Evolutionary conservation across 2,329 filamentous ascomycete genomes (phyloP).

Genomic region (Plectosphaerella plurivora): DNA sequence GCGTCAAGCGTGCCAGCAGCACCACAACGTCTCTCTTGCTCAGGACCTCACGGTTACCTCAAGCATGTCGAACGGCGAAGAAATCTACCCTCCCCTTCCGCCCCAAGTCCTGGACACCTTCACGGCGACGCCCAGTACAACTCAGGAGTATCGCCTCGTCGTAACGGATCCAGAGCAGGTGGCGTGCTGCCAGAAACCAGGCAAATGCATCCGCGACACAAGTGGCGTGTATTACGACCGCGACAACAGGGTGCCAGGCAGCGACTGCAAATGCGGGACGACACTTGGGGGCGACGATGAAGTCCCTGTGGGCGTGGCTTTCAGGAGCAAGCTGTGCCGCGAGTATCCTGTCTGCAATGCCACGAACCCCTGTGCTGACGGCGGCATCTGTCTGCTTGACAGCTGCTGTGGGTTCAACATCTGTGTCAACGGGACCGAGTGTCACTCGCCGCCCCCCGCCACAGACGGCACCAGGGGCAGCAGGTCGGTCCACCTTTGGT

Average conservation of each 20-base stretch:
- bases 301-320: constrained; percentile 2
- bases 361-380: not conserved
- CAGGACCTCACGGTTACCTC: constrained; percentile 27
- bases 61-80: constrained; percentile 23
- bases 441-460: constrained; percentile 4
- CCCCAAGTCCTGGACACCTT: constrained; percentile 16
- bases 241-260: constrained; percentile 21
- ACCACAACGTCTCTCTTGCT: constrained; percentile 24
- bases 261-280: constrained; percentile 28
- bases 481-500: not conserved
- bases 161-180: constrained; percentile 24
- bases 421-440: constrained; percentile 12
- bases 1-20: constrained; percentile 27
- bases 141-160: constrained; percentile 14
- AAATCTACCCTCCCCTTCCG: not conserved
- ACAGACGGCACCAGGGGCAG: not conserved
- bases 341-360: constrained; percentile 4
- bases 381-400: constrained; percentile 5
- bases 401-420: constrained; percentile 11
- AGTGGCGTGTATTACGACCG: constrained; percentile 23
- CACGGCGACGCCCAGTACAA: not conserved
- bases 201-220: constrained; percentile 9
- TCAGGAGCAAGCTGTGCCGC: constrained; percentile 5
- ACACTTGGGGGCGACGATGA: constrained; percentile 9
- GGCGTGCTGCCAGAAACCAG: constrained; percentile 26